A percentile compares a stretch with the other conserved stretches of the same genome.
These are phyloP conservation scores for Penicillium pancosmium DNA, from an alignment of 495 filamentous ascomycete genomes.

Conservation along the genomic window DNA sequence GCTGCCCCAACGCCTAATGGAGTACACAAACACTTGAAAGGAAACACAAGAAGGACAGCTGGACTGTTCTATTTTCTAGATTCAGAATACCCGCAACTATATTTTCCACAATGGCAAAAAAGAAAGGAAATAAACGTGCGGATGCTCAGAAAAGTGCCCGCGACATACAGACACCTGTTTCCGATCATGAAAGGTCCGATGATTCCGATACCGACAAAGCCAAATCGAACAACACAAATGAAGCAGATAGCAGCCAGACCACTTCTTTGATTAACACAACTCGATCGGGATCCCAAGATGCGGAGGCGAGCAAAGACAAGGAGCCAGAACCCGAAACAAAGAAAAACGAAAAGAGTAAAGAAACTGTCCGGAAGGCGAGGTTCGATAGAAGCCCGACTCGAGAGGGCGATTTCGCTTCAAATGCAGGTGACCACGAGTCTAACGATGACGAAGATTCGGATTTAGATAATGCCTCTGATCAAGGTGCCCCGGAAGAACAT, in stretches of 20 bases:
- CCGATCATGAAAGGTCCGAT: background rate
- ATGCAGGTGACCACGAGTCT: constrained; percentile 2
- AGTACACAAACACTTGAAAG: background rate
- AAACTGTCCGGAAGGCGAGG: too few relatives aligned
- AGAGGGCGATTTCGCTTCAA: constrained; percentile 5
- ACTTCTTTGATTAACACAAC: too few relatives aligned
- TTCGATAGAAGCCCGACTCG: constrained; percentile 5
- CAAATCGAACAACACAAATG: background rate
- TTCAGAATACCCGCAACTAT: background rate
- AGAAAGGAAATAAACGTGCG: background rate
- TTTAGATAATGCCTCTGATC: constrained; percentile 1
- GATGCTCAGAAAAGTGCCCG: background rate
- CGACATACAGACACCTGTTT: background rate
- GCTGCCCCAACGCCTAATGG: background rate
- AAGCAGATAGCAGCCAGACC: background rate
- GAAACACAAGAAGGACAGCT: background rate
- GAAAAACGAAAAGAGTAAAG: too few relatives aligned
- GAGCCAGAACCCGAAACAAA: too few relatives aligned
- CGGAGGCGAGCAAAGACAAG: too few relatives aligned
- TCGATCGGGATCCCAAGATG: too few relatives aligned
- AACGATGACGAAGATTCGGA: background rate
- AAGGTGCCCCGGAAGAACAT: constrained; percentile 1
- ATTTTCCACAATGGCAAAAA: background rate
- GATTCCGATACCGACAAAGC: background rate
- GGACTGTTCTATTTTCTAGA: background rate